These are phyloP conservation scores for Omphalotus guepiniiformis DNA, from an alignment of 768 basidiomycete species.

Conservation along the genomic window DNA sequence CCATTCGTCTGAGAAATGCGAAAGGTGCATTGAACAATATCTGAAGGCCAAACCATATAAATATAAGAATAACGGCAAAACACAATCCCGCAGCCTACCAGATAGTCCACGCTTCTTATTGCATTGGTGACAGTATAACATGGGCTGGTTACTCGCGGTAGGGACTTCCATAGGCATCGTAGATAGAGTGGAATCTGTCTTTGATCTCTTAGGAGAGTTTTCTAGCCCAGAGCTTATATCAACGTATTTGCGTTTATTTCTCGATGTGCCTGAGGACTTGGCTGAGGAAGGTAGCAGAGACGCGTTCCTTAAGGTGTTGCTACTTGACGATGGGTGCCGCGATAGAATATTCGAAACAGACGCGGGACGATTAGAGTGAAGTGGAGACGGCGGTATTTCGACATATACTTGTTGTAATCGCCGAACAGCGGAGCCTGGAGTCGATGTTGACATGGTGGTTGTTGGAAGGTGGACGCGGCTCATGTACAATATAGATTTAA, in stretches of 20 bases:
- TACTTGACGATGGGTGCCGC: background rate
- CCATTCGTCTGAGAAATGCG: slow-evolving; percentile 17
- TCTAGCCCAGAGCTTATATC: slow-evolving; percentile 3
- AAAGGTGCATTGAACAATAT: slow-evolving; percentile 33
- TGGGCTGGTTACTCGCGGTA: slow-evolving; percentile 21
- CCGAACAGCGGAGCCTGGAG: slow-evolving; percentile 20
- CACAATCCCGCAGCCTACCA: slow-evolving; percentile 31
- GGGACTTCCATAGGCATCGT: slow-evolving; percentile 28
- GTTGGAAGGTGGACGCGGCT: slow-evolving; percentile 12
- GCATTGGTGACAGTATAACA: slow-evolving; percentile 72
- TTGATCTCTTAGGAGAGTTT: slow-evolving; percentile 41
- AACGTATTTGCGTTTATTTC: slow-evolving; percentile 1
- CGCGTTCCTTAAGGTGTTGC: slow-evolving; percentile 11
- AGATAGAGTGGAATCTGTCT: slow-evolving; percentile 20
- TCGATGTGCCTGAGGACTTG: background rate
- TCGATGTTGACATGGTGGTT: slow-evolving; percentile 25
- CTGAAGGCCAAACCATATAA: slow-evolving; percentile 18
- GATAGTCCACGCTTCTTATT: slow-evolving; percentile 51
- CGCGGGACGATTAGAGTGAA: slow-evolving; percentile 20
- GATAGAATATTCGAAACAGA: background rate
- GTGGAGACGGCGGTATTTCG: slow-evolving; percentile 52
- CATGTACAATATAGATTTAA: background rate
- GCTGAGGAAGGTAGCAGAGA: background rate
- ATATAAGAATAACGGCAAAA: background rate
- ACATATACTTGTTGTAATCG: slow-evolving; percentile 50